Base-by-base conservation (phyloP, 208 protist species). In the Naegleria gruberi region DNA sequence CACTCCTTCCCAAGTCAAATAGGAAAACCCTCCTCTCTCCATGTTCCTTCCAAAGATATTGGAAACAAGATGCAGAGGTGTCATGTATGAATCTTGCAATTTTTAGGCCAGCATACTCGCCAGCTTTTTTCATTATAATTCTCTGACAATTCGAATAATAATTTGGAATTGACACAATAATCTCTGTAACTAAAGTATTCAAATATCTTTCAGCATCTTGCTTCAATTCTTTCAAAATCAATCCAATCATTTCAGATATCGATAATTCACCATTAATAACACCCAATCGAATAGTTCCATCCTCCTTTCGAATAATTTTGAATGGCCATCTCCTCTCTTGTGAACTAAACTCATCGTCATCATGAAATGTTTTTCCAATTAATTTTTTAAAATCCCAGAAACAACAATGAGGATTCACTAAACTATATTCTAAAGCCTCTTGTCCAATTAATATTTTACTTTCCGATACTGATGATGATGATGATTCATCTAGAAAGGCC, bases 141-240 rank as follows among this genome's bases (percentile, higher is more conserved):
- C 98, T 91, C 94, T 99, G 98, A 6, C 95, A 91, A 91, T 99
- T 98, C 89, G 98, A 98, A 93, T 99, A 99, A 92, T 99, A 99
- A 45, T 97, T 97, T n/a, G 97, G 97, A 26, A 98, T 96, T 19
- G 98, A 99, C 87, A 99, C 93, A 86, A 99, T 98, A 40, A 97
- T 97, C 55, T 98, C 95, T 89, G 93, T 96, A 42, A 99, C 96
- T 89, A 92, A 88, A 81, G 95, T 89, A 85, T 97, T 97, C 6
- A 99, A 93, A 95, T 98, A 99, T 17, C 93, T 93, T 95, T 99
- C 98, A 40, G 97, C 96, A 46, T 91, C 96, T 92, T 98, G 92
- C 95, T 97, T 98, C 96, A 98, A 98, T 94, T 98, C 97, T 73
- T 91, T 89, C n/a, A 98, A 74, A 46, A 91, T 87, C 89, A 91